Evolutionary conservation across 208 protist genomes (phyloP).

Genomic region (Trypanosomatidae sp.): DNA sequence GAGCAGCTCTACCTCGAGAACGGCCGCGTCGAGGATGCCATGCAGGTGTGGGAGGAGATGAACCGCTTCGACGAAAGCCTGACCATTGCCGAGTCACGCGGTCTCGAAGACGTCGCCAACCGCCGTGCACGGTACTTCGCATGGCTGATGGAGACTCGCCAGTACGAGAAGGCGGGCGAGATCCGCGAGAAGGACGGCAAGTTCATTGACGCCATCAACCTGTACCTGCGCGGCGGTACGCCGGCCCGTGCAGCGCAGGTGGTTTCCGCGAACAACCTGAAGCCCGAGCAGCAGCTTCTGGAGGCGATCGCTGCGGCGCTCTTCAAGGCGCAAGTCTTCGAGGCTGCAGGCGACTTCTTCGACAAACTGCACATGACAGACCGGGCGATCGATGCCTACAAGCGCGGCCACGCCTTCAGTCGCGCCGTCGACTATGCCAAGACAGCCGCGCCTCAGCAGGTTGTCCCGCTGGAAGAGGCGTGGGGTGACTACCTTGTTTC

Average conservation of each 20-base stretch:
- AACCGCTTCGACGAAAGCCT: constrained; percentile 94
- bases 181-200: constrained; percentile 95
- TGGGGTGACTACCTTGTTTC: constrained; percentile 97
- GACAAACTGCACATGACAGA: constrained; percentile 94
- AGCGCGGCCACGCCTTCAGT: constrained; percentile 92
- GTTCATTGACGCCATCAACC: constrained; percentile 94
- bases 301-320: constrained; percentile 94
- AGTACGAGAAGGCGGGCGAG: constrained; percentile 96
- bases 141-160: constrained; percentile 95
- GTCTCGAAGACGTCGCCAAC: constrained; percentile 84
- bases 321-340: constrained; percentile 93
- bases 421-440: constrained; percentile 94
- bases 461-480: constrained; percentile 89
- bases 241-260: constrained; percentile 93
- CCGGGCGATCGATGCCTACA: constrained; percentile 95
- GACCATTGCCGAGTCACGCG: constrained; percentile 79
- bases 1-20: constrained; percentile 96
- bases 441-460: constrained; percentile 69
- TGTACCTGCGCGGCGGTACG: constrained; percentile 95
- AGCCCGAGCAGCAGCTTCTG: constrained; percentile 88
- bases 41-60: constrained; percentile 97
- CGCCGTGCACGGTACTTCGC: constrained; percentile 91
- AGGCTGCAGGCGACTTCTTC: constrained; percentile 96
- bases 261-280: constrained; percentile 82
- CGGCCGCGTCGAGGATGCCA: constrained; percentile 92